Percentiles rank a stretch among this genome's conserved stretches.
phyloP scores from a whole-genome alignment of 2,329 filamentous ascomycete genomes.

The Alternaria sp. region DNA sequence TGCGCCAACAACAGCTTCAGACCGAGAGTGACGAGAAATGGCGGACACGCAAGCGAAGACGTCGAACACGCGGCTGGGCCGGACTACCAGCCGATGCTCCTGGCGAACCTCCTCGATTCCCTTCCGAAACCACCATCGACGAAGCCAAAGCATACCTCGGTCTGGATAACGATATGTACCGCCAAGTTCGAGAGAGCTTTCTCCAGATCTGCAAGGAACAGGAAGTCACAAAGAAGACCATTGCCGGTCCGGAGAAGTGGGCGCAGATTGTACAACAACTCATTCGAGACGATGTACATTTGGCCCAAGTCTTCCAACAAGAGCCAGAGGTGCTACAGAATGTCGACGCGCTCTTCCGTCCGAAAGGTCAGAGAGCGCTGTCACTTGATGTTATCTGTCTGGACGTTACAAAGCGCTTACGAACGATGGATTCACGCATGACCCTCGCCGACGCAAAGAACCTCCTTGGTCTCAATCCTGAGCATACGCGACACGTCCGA shows the following conservation, averaged over 20 bases:
- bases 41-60: slow-evolving; percentile 69
- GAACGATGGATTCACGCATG: slow-evolving; percentile 69
- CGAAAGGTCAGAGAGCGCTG: slow-evolving; percentile 65
- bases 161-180: slow-evolving; percentile 69
- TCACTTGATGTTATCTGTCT: slow-evolving; percentile 81
- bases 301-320: slow-evolving; percentile 67
- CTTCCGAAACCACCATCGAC: slow-evolving; percentile 81
- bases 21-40: slow-evolving; percentile 67
- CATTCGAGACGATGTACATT: slow-evolving; percentile 67
- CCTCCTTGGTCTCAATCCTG: slow-evolving; percentile 70
- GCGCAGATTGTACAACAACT: slow-evolving; percentile 72
- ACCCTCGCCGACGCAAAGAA: slow-evolving; percentile 78
- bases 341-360: slow-evolving; percentile 32
- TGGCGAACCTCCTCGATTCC: slow-evolving; percentile 73
- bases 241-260: slow-evolving; percentile 76
- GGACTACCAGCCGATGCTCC: slow-evolving; percentile 71
- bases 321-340: slow-evolving; percentile 60
- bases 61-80: slow-evolving; percentile 71
- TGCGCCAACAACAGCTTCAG: slow-evolving; percentile 53
- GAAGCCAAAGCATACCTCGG: slow-evolving; percentile 74
- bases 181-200: slow-evolving; percentile 69
- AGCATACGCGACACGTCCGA: slow-evolving; percentile 70
- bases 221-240: slow-evolving; percentile 75
- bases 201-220: slow-evolving; percentile 72
- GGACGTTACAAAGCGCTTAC: slow-evolving; percentile 81